Evolutionary conservation across 257 asterid species (phyloP), one percentile per base, ranked within the genome.

Genomic region (Anisodus tanguticus): DNA sequence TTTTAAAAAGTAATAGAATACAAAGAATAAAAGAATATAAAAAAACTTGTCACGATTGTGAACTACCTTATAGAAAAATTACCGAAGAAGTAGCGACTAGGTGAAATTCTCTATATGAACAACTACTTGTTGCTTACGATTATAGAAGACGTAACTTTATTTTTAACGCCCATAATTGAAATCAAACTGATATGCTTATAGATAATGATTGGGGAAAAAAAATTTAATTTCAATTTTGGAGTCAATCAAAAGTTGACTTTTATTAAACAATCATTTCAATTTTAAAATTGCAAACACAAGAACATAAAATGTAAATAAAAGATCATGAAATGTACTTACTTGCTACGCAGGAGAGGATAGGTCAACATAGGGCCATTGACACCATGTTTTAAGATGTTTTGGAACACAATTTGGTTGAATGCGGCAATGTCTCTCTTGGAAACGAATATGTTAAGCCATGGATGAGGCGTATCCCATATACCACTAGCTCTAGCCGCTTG

Each of bases 391-490:
- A 94, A 87, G 76, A 92, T 92, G 82, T 92, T 88, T 85, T 90
- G 91, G 87, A 96, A 93, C 57, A 96, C 90, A 77, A 92, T 13
- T 0, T 91, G 92, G 86, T 96, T 95, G 57, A 96, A 96, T 17
- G 88, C 80, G 16, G 85, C 90, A 17, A 96, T 92, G 89, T 93
- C 89, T 0, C 43, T 53, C 87, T 91, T 91, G 85, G 99, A 92
- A 26, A 96, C 89, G 17, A 96, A 94, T 37, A 96, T 86, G 85
- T 96, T 96, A 69, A 96, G 98, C 99, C 99, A 96, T 3, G 99
- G 98, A 91, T 96, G 99, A 66, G 98, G 99, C 78, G 97, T 92
- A 22, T 92, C 95, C 99, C 98, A 96, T 84, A 92, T 94, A 66
- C 97, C 98, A 9, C 86, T 90, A 41, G 89, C 92, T 86, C 89